Conservation (phyloP, 2,329 filamentous ascomycete species). For the Sporothrix variecibatus region DNA sequence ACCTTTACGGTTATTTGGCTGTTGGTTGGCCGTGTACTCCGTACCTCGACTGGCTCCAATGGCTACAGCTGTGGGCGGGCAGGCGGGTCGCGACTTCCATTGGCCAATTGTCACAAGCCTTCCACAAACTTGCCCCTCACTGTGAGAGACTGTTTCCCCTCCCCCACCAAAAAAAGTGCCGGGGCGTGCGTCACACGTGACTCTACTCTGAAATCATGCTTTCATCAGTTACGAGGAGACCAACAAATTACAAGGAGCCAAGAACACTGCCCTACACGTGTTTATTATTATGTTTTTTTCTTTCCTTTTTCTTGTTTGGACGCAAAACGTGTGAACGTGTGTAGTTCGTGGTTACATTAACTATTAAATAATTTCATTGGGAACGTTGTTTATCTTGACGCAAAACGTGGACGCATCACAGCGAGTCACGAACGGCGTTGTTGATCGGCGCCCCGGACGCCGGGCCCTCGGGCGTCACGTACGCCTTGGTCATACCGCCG, state of each 20-base stretch:
- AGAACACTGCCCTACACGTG: neutral
- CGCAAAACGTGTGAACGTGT: no score
- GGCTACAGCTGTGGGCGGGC: neutral
- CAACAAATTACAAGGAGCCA: neutral
- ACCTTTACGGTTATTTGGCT: slow-evolving; percentile 5
- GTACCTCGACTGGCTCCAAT: no score
- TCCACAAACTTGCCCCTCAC: neutral
- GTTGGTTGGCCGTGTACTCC: slow-evolving; percentile 24
- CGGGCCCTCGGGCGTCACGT: slow-evolving; percentile 68
- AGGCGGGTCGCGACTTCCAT: slow-evolving; percentile 5
- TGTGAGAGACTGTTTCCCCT: neutral
- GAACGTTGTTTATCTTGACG: no score
- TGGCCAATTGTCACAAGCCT: slow-evolving; percentile 3
- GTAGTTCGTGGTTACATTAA: no score
- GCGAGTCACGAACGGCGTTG: slow-evolving; percentile 54
- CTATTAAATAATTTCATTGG: no score
- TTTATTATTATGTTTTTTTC: neutral
- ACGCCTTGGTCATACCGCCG: slow-evolving; percentile 92
- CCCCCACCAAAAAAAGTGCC: slow-evolving; percentile 7
- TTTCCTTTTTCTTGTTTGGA: no score
- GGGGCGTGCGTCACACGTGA: neutral
- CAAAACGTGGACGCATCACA: no score
- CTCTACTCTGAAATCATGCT: neutral
- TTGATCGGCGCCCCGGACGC: slow-evolving; percentile 57
- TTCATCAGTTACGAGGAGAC: neutral